Conservation (phyloP, 2,329 filamentous ascomycete species). For the Albophoma yamanashiensis region DNA sequence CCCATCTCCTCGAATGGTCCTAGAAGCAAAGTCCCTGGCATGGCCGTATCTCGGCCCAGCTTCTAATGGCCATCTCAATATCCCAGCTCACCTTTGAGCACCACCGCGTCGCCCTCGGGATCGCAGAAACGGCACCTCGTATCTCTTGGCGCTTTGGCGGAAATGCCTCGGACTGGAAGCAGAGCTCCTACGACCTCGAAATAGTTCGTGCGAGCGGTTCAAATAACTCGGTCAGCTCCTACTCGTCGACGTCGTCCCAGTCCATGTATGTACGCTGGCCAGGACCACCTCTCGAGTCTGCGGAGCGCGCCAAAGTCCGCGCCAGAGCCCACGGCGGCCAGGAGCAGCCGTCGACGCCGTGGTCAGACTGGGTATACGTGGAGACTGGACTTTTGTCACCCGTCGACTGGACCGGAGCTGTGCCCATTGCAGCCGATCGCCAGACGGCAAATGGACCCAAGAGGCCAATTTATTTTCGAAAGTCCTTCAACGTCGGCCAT, state of each 20-base stretch:
- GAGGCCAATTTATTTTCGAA: slow-evolving; percentile 21
- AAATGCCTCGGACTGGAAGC: slow-evolving; percentile 27
- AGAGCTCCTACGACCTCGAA: slow-evolving; percentile 32
- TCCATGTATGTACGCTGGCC: slow-evolving; percentile 22
- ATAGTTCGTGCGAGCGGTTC: slow-evolving; percentile 14
- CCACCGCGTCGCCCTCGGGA: slow-evolving; percentile 28
- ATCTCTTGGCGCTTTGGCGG: slow-evolving; percentile 36
- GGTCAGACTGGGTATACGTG: slow-evolving; percentile 18
- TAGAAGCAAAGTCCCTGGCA: neutral
- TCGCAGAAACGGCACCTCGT: slow-evolving; percentile 29
- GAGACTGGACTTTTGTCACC: slow-evolving; percentile 22
- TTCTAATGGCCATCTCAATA: slow-evolving; percentile 25
- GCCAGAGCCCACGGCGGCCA: slow-evolving; percentile 19
- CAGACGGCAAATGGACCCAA: slow-evolving; percentile 16
- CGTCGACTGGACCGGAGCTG: slow-evolving; percentile 18
- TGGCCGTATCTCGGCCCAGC: neutral
- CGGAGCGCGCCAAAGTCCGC: slow-evolving; percentile 21
- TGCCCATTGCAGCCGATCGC: slow-evolving; percentile 18
- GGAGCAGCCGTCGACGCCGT: slow-evolving; percentile 9
- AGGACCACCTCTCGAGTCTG: slow-evolving; percentile 16
- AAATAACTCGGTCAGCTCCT: slow-evolving; percentile 7
- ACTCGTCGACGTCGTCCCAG: slow-evolving; percentile 23
- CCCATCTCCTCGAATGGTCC: neutral
- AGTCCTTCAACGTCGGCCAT: slow-evolving; percentile 16
- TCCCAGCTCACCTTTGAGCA: slow-evolving; percentile 30